Base-by-base conservation (phyloP, 768 basidiomycete genomes). In the Auriscalpium orientale region DNA sequence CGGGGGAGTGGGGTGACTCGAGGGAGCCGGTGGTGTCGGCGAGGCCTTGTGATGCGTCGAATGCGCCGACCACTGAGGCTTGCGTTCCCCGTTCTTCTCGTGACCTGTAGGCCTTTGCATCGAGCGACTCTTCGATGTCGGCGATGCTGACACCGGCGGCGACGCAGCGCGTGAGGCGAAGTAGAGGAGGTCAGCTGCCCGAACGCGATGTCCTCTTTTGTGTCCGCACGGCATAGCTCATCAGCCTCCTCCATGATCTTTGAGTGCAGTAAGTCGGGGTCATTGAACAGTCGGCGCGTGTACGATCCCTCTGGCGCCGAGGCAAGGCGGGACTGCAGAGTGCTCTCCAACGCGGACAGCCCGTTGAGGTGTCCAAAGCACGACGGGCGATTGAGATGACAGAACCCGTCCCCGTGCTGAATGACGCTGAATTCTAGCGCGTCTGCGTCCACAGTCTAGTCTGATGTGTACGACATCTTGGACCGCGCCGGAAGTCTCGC, bases 181-280 rank as follows among this genome's bases (percentile, higher is more conserved):
- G 74, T 98, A 99, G 45, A 95, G 65, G 21, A 99, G 75, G 72
- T 99, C 97, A 1, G 95, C 95, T 8, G 94, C 91, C 71, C 97
- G 58, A 95, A 95, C 1, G 94, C 89, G 15, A 97, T 75, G 34
- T 98, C 91, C 49, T 89, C 84, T 65, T 81, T 81, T 1, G 82
- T 81, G 62, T 82, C 75, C 21, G 91, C 91, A 16, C 78, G 77
- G 67, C 93, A 95, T n/a, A 99, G 79, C 70, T 99, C 97, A 64
- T 95, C 91, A 0, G 97, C 97, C 69, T 99, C 97, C 71, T 99
- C 97, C 85, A 89, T 91, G 61, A 99, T 93, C 76, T 99, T 99
- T 51, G 93, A 87, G n/a, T n/a, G 81, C 46, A 98, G 75, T n/a
- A 99, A 77, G 47, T 78, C 79, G 5, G 85, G 73, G 67, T 98